A percentile compares a stretch with the other conserved stretches of the same genome.
phyloP scores from a whole-genome alignment of 2,329 filamentous ascomycete species.

The Colletotrichum phormii region DNA sequence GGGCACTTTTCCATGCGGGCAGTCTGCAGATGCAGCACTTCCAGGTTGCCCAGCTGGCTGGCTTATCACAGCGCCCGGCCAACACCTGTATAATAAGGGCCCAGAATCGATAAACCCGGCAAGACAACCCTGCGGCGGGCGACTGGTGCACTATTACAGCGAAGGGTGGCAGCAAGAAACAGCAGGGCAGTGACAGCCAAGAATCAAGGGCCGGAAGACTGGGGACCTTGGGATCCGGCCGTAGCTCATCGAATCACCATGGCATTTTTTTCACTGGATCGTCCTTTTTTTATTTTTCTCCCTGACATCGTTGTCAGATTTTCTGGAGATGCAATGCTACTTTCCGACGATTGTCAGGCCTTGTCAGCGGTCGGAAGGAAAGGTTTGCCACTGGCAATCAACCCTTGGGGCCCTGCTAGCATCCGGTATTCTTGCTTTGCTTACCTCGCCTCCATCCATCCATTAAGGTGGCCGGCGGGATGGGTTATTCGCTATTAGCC shows the following conservation, averaged over 20 bases:
- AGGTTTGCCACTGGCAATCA: background rate
- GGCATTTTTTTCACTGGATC: background rate
- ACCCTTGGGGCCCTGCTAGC: background rate
- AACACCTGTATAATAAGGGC: background rate
- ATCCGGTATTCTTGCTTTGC: background rate
- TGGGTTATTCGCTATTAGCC: too few relatives aligned
- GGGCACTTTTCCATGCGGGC: too few relatives aligned
- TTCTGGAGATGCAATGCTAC: background rate
- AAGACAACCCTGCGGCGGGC: slow-evolving; percentile 24
- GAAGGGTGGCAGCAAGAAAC: background rate
- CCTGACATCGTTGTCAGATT: background rate
- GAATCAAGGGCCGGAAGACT: slow-evolving; percentile 5
- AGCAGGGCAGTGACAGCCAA: slow-evolving; percentile 2
- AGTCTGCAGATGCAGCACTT: background rate
- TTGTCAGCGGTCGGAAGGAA: background rate
- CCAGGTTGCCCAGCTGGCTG: background rate
- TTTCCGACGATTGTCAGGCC: background rate
- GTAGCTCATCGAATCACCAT: background rate
- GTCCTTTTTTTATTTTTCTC: too few relatives aligned
- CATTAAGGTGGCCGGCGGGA: too few relatives aligned
- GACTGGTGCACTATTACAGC: background rate
- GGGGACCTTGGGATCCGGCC: background rate
- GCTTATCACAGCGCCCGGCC: background rate
- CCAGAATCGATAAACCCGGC: slow-evolving; percentile 9
- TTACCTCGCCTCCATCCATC: background rate